These are phyloP conservation scores for Lactarius indigo DNA, from an alignment of 768 basidiomycete species.

Conservation along the genomic window DNA sequence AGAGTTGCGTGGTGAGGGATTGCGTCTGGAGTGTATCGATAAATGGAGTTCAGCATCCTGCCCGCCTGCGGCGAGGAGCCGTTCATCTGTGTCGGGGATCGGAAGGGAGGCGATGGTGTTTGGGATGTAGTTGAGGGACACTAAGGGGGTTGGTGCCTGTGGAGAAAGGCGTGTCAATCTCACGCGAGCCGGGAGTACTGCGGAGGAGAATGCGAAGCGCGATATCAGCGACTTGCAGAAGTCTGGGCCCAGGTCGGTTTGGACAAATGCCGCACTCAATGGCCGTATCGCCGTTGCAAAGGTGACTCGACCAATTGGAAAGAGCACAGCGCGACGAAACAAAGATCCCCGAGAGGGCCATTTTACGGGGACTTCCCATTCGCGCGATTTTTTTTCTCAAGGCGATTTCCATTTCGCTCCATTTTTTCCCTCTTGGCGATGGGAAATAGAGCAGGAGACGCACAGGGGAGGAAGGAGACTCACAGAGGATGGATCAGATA, in stretches of 20 bases:
- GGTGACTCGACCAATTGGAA: neutral
- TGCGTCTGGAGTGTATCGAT: slow-evolving; percentile 41
- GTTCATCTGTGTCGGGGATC: slow-evolving; percentile 48
- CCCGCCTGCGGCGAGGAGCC: slow-evolving; percentile 72
- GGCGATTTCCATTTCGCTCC: neutral
- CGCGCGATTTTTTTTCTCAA: neutral
- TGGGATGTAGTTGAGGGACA: slow-evolving; percentile 54
- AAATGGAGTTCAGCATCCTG: slow-evolving; percentile 71
- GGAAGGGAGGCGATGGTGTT: slow-evolving; percentile 60
- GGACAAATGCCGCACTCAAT: neutral
- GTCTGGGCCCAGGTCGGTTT: neutral
- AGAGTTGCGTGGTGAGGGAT: slow-evolving; percentile 17
- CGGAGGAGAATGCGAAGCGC: slow-evolving; percentile 4
- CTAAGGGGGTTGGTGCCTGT: slow-evolving; percentile 43
- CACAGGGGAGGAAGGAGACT: slow-evolving; percentile 26
- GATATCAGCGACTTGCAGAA: neutral
- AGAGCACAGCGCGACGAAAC: neutral
- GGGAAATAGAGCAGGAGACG: neutral
- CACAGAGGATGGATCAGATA: slow-evolving; percentile 46
- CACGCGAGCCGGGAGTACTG: slow-evolving; percentile 2
- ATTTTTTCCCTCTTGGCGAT: neutral
- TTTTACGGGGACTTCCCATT: neutral
- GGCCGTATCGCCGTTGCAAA: neutral
- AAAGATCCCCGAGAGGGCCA: neutral
- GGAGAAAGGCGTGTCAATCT: neutral